A percentile compares a stretch with the other conserved stretches of the same genome.
Conservation (phyloP, 352 stramenopile species). For the Phytophthora citrophthora region DNA sequence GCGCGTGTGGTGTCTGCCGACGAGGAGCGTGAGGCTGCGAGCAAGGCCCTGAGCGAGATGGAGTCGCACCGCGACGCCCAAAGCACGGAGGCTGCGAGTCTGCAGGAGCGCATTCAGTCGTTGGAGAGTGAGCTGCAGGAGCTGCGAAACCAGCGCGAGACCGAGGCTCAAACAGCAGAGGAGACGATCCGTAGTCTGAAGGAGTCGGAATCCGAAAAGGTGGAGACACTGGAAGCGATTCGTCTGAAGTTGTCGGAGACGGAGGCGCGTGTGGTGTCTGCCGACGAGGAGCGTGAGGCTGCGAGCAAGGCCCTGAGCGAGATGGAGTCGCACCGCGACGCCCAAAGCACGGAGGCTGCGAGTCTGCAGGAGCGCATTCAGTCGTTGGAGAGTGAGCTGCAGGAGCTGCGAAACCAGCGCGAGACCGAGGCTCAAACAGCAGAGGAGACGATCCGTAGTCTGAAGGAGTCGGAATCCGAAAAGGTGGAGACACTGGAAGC, state of each 20-base stretch:
- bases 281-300: neutral
- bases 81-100: slow-evolving; percentile 10
- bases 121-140: neutral
- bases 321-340: no score
- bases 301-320: no score
- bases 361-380: no score
- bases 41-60: slow-evolving; percentile 23
- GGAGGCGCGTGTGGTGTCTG: slow-evolving; percentile 7
- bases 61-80: slow-evolving; percentile 20
- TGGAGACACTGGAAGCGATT: slow-evolving; percentile 18
- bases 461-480: no score
- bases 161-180: slow-evolving; percentile 8
- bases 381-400: no score
- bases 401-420: no score
- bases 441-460: no score
- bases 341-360: no score
- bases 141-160: neutral
- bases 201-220: slow-evolving; percentile 5
- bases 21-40: slow-evolving; percentile 20
- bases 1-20: slow-evolving; percentile 18
- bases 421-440: no score
- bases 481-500: slow-evolving; percentile 2
- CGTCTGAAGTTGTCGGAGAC: slow-evolving; percentile 30
- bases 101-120: slow-evolving; percentile 5
- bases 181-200: slow-evolving; percentile 15